These are phyloP conservation scores for Cyclanthera cordifolia DNA, from an alignment of 306 rosid species.

Conservation along the genomic window DNA sequence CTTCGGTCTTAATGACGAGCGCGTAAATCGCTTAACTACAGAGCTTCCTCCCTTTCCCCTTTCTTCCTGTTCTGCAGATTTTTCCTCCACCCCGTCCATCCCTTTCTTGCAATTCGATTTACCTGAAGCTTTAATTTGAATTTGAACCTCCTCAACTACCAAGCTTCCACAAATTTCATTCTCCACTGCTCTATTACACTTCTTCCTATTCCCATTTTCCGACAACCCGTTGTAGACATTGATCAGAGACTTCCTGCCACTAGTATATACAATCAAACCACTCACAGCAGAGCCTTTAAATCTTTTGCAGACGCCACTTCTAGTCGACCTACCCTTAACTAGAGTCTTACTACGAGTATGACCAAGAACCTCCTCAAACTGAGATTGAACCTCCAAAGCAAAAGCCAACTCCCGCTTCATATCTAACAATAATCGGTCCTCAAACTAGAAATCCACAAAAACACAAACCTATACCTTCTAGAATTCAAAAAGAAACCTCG, in stretches of 20 bases:
- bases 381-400: slow-evolving; percentile 27
- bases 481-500: background rate
- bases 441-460: slow-evolving; percentile 14
- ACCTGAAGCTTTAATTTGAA: slow-evolving; percentile 14
- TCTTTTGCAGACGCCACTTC: slow-evolving; percentile 19
- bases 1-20: slow-evolving; percentile 28
- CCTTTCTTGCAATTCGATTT: too few relatives aligned
- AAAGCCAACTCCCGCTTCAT: slow-evolving; percentile 42
- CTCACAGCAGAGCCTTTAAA: slow-evolving; percentile 39
- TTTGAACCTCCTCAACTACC: slow-evolving; percentile 15
- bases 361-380: slow-evolving; percentile 23
- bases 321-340: slow-evolving; percentile 18
- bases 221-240: slow-evolving; percentile 17
- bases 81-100: slow-evolving; percentile 19
- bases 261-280: slow-evolving; percentile 70
- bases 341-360: slow-evolving; percentile 21
- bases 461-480: background rate
- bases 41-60: too few relatives aligned
- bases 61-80: too few relatives aligned
- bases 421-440: slow-evolving; percentile 16
- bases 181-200: slow-evolving; percentile 15
- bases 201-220: slow-evolving; percentile 18
- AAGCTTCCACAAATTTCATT: slow-evolving; percentile 1
- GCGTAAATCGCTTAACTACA: slow-evolving; percentile 32
- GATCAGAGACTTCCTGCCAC: slow-evolving; percentile 34